Conservation (phyloP, 352 stramenopile genomes). For the Globisporangium irregulare region DNA sequence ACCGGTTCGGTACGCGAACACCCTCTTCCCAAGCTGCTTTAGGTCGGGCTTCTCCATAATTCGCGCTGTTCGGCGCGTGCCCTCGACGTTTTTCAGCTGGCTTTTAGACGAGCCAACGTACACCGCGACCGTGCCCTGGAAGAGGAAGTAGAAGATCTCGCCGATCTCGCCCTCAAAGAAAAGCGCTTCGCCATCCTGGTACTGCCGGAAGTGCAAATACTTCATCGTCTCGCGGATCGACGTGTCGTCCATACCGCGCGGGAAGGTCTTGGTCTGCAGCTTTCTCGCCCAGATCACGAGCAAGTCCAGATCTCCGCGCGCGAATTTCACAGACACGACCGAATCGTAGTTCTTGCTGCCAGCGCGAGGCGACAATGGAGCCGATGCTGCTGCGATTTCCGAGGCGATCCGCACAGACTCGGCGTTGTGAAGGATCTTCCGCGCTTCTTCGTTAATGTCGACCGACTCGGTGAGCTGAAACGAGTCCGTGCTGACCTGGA, state of each 20-base stretch:
- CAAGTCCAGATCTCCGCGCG: conserved; percentile 30
- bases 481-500: conserved; percentile 1
- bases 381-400: neutral
- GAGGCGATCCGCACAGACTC: conserved; percentile 1
- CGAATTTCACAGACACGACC: conserved; percentile 5
- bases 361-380: conserved; percentile 2
- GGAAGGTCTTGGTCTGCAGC: conserved; percentile 45
- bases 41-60: conserved; percentile 18
- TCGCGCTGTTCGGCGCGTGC: conserved; percentile 18
- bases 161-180: conserved; percentile 60
- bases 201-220: conserved; percentile 38
- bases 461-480: conserved; percentile 3
- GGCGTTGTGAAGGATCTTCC: conserved; percentile 1
- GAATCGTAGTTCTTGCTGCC: conserved; percentile 10
- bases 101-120: conserved; percentile 35
- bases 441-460: conserved; percentile 18
- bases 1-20: conserved; percentile 48
- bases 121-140: conserved; percentile 49
- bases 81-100: conserved; percentile 12
- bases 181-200: conserved; percentile 41
- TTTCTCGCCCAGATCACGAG: conserved; percentile 38
- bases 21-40: conserved; percentile 31
- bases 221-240: conserved; percentile 40
- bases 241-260: conserved; percentile 29
- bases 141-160: conserved; percentile 51